Base-by-base conservation (phyloP, 495 filamentous ascomycete species). In the Peziza echinospora region DNA sequence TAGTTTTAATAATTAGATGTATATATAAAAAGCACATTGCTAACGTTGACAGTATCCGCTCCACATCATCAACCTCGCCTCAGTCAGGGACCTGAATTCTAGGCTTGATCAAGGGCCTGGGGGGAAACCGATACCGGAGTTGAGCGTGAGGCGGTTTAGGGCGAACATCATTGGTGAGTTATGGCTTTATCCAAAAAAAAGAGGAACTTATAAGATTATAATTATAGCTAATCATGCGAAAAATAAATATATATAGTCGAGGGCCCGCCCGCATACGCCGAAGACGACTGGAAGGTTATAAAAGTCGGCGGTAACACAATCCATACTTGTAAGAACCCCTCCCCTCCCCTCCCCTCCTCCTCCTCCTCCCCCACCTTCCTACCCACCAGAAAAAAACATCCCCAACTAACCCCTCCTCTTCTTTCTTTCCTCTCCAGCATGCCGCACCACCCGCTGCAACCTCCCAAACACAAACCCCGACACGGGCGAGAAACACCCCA, bases 11-110 rank as follows among this genome's bases (percentile, higher is more conserved):
- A n/a, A n/a, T n/a, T n/a, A n/a, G n/a, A n/a, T n/a, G n/a, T n/a
- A n/a, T n/a, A n/a, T n/a, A n/a, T n/a, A n/a, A n/a, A n/a, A n/a
- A n/a, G n/a, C n/a, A n/a, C n/a, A n/a, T n/a, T n/a, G n/a, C n/a
- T n/a, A n/a, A n/a, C n/a, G n/a, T n/a, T n/a, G 30, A n/a, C n/a
- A n/a, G 19, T 96, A 89, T 59, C 84, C 86, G 4, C 63, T 96
- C 24, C 82, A 93, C 54, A 60, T 93, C 7, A 61, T 91, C 26
- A 87, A 74, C 50, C 64, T 93, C 8, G 67, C 76, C 39, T 84
- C 77, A 51, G 68, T 91, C 22, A 71, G 71, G 5, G 73, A 84
- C 46, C 61, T 78, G 6, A 71, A 65, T 40, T 45, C 49, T 1
- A 55, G 58, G 21, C 69, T 84, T 23, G 64, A 64, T 22, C 51